Evolutionary conservation across 805 yeast genomes (phyloP), one percentile per base, ranked within the genome.

Genomic region (Zygosaccharomyces gambellarensis): DNA sequence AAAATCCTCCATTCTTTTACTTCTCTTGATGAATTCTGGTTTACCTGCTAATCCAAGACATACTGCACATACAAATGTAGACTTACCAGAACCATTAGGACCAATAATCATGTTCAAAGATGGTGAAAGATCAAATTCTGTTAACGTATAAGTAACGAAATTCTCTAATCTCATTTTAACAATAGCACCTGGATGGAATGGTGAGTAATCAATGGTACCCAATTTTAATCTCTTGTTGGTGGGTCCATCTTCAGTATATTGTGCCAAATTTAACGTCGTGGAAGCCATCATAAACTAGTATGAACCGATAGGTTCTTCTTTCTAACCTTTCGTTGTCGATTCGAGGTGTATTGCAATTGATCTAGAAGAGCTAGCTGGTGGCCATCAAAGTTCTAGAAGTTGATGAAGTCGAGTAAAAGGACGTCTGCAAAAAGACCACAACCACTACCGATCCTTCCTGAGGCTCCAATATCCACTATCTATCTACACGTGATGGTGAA

Each of bases 31-130:
- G 39, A 81, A 71, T 36, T 80, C 87, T 21, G 87, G 77, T 60
- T 78, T 81, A 1, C 97, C 98, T 1, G 85, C 92, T 14, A 94
- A 70, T 0, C 97, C 96, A 30, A 94, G 72, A 62, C 96, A 92
- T 0, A 92, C 80, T 0, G 97, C 98, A 52, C 97, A 87, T 3
- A 94, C 90, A 59, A 94, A 80, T 0, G 98, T 89, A 34, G 94
- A 83, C 61, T 94, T 94, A 5, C 99, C 99, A 0, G 96, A 80
- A 31, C 99, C 99, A 64, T 94, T 94, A 10, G 97, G 97, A 0
- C 97, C 99, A 46, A 94, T 85, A 50, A 94, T 86, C 83, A 94
- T 81, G 63, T 94, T 94, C 62, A 94, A 73, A 1, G 83, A 74
- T 0, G 97, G 97, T 0, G 92, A 85, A 49, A 92, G 76, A 36